These are phyloP conservation scores for Pichia cephalocereana DNA, from an alignment of 805 yeast genomes.

Conservation along the genomic window DNA sequence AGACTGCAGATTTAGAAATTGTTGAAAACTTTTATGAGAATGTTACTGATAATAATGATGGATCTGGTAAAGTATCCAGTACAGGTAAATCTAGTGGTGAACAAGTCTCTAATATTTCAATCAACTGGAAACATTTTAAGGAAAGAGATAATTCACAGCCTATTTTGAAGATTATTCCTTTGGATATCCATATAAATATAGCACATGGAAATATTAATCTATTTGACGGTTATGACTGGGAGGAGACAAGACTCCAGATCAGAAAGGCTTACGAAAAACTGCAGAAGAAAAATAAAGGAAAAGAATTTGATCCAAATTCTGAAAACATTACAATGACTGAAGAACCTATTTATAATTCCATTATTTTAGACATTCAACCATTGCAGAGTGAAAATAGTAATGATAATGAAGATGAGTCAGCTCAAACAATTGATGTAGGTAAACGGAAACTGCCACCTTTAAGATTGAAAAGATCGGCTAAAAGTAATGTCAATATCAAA, in stretches of 20 bases:
- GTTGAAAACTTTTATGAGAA: slow-evolving; percentile 23
- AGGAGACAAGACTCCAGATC: slow-evolving; percentile 60
- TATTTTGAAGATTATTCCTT: slow-evolving; percentile 16
- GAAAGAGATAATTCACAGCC: not conserved
- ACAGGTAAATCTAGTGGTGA: not conserved
- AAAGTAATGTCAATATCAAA: slow-evolving; percentile 51
- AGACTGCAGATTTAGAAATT: slow-evolving; percentile 9
- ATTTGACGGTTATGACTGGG: slow-evolving; percentile 93
- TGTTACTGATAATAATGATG: slow-evolving; percentile 1
- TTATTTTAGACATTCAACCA: slow-evolving; percentile 40
- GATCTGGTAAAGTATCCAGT: slow-evolving; percentile 3
- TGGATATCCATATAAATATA: slow-evolving; percentile 26
- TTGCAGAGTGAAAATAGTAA: not conserved
- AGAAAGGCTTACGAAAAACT: slow-evolving; percentile 55
- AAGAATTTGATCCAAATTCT: not conserved
- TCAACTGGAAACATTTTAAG: not conserved
- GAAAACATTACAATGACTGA: not conserved
- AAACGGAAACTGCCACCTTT: slow-evolving; percentile 33
- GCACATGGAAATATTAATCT: slow-evolving; percentile 38
- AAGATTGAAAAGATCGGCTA: slow-evolving; percentile 54
- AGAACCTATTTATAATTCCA: slow-evolving; percentile 51
- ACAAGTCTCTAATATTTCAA: not conserved
- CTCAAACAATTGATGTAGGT: slow-evolving; percentile 21
- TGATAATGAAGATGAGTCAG: not conserved
- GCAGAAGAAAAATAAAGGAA: slow-evolving; percentile 31